Percentiles rank a stretch among this genome's conserved stretches.
These are phyloP conservation scores for Cercospora sp. DNA, from an alignment of 2,329 filamentous ascomycete species.

Conservation along the genomic window DNA sequence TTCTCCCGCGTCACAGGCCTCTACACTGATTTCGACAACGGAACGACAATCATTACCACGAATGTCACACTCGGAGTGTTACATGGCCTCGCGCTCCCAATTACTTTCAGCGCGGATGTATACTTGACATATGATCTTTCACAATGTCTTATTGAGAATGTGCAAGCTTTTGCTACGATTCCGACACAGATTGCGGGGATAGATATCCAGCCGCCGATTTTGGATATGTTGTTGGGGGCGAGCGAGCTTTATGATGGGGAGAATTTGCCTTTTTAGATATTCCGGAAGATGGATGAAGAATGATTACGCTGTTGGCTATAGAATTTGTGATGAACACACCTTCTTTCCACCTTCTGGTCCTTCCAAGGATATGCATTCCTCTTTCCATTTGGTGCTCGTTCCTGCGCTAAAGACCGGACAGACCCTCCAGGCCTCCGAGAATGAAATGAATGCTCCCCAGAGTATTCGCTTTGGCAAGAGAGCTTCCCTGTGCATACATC, in stretches of 20 bases:
- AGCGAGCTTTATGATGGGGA: neutral
- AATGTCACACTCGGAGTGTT: neutral
- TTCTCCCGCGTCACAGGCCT: slow-evolving; percentile 19
- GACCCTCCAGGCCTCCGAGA: neutral
- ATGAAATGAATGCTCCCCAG: neutral
- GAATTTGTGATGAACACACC: neutral
- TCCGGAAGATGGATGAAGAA: neutral
- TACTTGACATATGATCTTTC: neutral
- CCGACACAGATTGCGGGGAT: neutral
- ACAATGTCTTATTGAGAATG: neutral
- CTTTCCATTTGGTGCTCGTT: neutral
- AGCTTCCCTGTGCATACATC: neutral
- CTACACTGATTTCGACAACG: slow-evolving; percentile 9
- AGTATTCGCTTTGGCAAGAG: neutral
- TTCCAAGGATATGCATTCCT: neutral
- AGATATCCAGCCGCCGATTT: neutral
- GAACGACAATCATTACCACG: neutral
- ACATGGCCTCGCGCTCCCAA: neutral
- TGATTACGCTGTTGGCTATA: neutral
- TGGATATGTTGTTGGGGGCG: neutral
- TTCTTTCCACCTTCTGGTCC: neutral
- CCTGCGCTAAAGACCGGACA: neutral
- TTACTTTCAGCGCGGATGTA: neutral
- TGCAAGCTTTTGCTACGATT: neutral
- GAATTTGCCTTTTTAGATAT: neutral